phyloP scores from a whole-genome alignment of 257 asterid genomes.

The Fraxinus anomala region DNA sequence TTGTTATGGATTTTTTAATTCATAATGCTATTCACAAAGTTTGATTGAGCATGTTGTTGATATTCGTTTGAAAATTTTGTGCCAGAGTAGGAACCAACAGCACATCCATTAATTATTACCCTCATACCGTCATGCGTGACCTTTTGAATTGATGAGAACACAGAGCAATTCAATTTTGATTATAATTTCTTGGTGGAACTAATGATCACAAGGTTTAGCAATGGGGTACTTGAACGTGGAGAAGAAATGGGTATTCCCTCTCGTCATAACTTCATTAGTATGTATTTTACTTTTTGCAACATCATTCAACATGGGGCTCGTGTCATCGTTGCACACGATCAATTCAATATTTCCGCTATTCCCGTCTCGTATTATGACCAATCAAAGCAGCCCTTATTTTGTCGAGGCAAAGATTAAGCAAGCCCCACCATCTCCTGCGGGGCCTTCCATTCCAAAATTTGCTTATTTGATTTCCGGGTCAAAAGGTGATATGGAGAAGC shows the following conservation, averaged over 20 bases:
- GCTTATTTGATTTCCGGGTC: constrained; percentile 52
- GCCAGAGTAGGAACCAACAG: not conserved
- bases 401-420: constrained; percentile 37
- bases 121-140: not conserved
- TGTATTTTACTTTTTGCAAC: constrained; percentile 42
- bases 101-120: not conserved
- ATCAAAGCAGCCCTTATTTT: constrained; percentile 32
- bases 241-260: constrained; percentile 59
- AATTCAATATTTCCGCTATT: constrained; percentile 47
- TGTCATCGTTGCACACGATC: constrained; percentile 40
- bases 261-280: constrained; percentile 37
- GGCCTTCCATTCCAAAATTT: constrained; percentile 47
- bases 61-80: not conserved
- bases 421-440: constrained; percentile 31
- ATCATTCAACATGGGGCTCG: constrained; percentile 45
- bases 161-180: not conserved
- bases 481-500: constrained; percentile 51
- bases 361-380: constrained; percentile 29
- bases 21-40: not conserved
- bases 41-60: not conserved
- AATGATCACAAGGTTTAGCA: constrained; percentile 30
- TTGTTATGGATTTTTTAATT: not conserved
- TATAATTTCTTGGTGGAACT: constrained; percentile 13
- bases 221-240: constrained; percentile 47
- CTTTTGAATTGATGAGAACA: constrained; percentile 17